Base-by-base conservation (phyloP, 306 rosid species). In the Oxytropis ochrocephala region DNA sequence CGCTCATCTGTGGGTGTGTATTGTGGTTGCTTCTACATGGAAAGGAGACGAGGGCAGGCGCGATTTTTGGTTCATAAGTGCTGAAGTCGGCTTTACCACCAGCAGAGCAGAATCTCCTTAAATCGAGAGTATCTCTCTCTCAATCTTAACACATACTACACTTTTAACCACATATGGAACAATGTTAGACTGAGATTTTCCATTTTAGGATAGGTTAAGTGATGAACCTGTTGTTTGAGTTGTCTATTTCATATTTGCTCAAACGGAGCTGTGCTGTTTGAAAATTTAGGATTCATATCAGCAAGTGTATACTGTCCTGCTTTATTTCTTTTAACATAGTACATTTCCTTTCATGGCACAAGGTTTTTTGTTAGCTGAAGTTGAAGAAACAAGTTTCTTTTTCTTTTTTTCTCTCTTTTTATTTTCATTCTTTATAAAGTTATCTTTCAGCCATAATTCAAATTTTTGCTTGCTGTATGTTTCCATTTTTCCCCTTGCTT, bases 71-170 rank as follows among this genome's bases (percentile, higher is more conserved):
- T 91, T 63, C 80, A 38, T 46, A 91, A 69, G 83, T 94, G 69
- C 87, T 94, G 95, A 91, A 77, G 92, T 95, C 60, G 99, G 86
- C 87, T n/a, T 86, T 94, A 63, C 91, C 99, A 36, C 94, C 96
- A n/a, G 3, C 97, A 91, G 84, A 90, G n/a, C 80, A 77, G 89
- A 87, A 60, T 51, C 88, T n/a, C n/a, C 86, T 84, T 73, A 78
- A 79, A 75, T 77, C 90, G n/a, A n/a, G 81, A 78, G 97, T 91
- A 90, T 59, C 7, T 21, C 44, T 78, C n/a, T 27, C 38, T 56
- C 65, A 57, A 41, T 60, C 64, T 64, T 63, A 76, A 36, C 75
- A 53, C 36, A 38, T 59, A 54, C 78, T 42, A 39, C 18, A 27
- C 27, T 75, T 80, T 46, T 64, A 62, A 77, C 47, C 36, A 43